Conservation (phyloP, 1,284 basidiomycete species). For the Leccinum griseonigrum region DNA sequence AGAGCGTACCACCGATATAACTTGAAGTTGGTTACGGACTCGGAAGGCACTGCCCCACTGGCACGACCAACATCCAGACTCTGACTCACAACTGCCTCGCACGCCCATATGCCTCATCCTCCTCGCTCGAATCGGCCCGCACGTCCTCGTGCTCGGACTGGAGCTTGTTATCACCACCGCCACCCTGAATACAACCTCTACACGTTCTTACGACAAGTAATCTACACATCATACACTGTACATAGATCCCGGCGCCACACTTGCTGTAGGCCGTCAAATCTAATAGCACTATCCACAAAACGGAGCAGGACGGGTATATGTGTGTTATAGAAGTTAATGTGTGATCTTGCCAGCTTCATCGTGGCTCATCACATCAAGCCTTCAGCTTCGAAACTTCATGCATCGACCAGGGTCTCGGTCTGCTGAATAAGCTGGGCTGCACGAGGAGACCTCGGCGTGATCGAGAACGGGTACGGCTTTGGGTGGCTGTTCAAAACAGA, state of each 20-base stretch:
- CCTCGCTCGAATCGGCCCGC: background rate
- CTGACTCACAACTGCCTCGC: background rate
- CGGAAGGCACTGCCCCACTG: no score
- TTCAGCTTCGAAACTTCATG: background rate
- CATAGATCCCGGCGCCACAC: background rate
- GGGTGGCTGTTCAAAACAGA: constrained; percentile 9
- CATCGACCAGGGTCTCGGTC: constrained; percentile 4
- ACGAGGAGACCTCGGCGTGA: constrained; percentile 28
- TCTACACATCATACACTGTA: background rate
- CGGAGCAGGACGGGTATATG: background rate
- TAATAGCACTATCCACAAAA: background rate
- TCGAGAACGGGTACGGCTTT: constrained; percentile 25
- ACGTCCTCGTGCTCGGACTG: background rate
- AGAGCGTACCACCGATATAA: no score
- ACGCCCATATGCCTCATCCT: background rate
- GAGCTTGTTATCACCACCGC: background rate
- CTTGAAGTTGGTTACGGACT: no score
- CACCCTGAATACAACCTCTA: background rate
- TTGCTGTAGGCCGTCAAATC: background rate
- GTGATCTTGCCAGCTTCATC: no score
- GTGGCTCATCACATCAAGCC: background rate
- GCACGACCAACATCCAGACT: no score
- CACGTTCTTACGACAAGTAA: background rate
- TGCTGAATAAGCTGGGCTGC: constrained; percentile 15
- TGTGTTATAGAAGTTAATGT: no score